phyloP scores from a whole-genome alignment of 1,284 basidiomycete genomes.

The Ustilago shanxiensis region DNA sequence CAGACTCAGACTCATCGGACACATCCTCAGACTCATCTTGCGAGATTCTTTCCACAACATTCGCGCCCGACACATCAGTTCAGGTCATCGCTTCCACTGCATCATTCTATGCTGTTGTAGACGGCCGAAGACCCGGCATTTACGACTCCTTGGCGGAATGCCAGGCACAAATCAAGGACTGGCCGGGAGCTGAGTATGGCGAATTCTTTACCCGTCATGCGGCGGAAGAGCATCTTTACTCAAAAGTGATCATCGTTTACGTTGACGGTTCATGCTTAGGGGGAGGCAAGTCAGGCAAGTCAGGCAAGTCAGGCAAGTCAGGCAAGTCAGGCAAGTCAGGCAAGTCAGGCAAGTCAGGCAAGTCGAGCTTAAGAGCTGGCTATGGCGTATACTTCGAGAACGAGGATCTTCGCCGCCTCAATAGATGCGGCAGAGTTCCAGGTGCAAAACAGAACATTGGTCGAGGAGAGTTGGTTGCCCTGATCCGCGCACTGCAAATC shows the following conservation, averaged over 20 bases:
- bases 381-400: not conserved
- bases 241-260: not conserved
- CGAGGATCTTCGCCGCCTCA: no score
- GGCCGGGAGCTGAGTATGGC: not conserved
- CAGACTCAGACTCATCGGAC: no score
- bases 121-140: not conserved
- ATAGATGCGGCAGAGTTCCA: not conserved
- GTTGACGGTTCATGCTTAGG: not conserved
- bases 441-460: not conserved
- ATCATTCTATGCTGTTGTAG: not conserved
- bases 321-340: not conserved
- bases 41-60: no score
- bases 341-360: not conserved
- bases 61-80: no score
- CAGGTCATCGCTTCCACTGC: no score
- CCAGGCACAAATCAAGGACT: not conserved
- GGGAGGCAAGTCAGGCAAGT: not conserved
- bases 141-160: not conserved
- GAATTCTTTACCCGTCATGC: not conserved
- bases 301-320: not conserved
- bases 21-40: no score
- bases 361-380: not conserved
- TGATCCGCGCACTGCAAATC: not conserved
- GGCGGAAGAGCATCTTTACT: not conserved
- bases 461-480: not conserved